These are phyloP conservation scores for Clonostachys rhizophaga DNA, from an alignment of 2,329 filamentous ascomycete species.

Conservation along the genomic window DNA sequence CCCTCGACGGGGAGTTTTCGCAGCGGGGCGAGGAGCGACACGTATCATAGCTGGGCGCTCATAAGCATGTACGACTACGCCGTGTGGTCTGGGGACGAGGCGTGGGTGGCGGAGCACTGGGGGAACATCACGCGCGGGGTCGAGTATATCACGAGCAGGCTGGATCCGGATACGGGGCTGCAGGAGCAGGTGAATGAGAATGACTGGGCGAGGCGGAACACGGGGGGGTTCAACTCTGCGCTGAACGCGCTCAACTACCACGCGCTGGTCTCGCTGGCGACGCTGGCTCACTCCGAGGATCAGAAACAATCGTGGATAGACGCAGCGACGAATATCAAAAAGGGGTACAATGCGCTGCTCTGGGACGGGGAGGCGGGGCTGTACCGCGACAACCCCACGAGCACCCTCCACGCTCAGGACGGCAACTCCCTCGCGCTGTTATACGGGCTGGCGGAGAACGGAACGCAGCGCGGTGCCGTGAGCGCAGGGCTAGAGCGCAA, in stretches of 20 bases:
- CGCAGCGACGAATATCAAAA: not conserved
- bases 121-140: constrained; percentile 9
- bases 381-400: constrained; percentile 40
- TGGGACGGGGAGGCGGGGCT: constrained; percentile 13
- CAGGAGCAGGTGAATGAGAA: constrained; percentile 11
- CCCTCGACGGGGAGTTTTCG: not conserved
- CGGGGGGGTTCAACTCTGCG: constrained; percentile 20
- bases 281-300: not conserved
- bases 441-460: constrained; percentile 2
- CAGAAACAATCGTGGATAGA: not conserved
- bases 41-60: constrained; percentile 35
- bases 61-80: constrained; percentile 47
- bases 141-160: not conserved
- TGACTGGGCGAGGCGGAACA: constrained; percentile 20
- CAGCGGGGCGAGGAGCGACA: not conserved
- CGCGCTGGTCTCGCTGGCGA: constrained; percentile 12
- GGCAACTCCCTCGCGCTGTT: constrained; percentile 41
- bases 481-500: constrained; percentile 9
- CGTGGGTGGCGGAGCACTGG: constrained; percentile 36
- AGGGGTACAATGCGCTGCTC: not conserved
- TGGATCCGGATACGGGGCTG: constrained; percentile 7
- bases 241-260: constrained; percentile 23
- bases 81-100: constrained; percentile 36
- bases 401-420: constrained; percentile 41
- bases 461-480: not conserved